Base-by-base conservation (phyloP, 2,329 filamentous ascomycete genomes). In the Phialophora chinensis region DNA sequence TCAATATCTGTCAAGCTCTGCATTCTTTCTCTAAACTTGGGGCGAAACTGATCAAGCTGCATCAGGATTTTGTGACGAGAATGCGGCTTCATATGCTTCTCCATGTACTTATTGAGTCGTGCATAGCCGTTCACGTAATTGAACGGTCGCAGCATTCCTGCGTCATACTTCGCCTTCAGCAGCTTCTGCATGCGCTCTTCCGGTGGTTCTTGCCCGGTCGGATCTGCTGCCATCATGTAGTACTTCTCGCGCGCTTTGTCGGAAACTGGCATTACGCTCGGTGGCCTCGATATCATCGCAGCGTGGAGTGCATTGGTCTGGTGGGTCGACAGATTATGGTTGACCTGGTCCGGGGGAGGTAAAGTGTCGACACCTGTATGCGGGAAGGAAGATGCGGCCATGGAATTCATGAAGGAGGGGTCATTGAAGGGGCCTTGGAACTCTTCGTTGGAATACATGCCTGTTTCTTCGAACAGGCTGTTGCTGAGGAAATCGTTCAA, bases 121-220 rank as follows among this genome's bases (percentile, higher is more conserved):
- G 92, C 90, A 78, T 99, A 99, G 12, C 95, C 95, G 75, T 96
- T 96, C 73, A 98, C 92, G 78, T 99, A 99, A 81, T 98, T 98
- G 85, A 99, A 99, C 1, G 95, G 95, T 75, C 93, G 95, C 66
- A 99, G 83, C 74, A 99, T 85, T 1, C 95, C 95, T 0, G 95
- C 95, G 72, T 98, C 93, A 79, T 97, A 96, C 79, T 99, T 99
- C 69, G 95, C 95, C 77, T 91, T 91, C 64, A 99, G 87, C 6
- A 99, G 87, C 73, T 95, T 92, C 75, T 94, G 91, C 91, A 99
- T 97, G 67, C 95, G 90, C 77, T 97, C 92, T 78, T 97, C 93
- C 12, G 95, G 93, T 25, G 90, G 91, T 73, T 90, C 88, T 72
- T 92, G 87, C 60, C 94, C 94, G 5, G 92, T 92, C 2, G 95